phyloP scores from a whole-genome alignment of 495 filamentous ascomycete species.

The Durotheca rogersii region DNA sequence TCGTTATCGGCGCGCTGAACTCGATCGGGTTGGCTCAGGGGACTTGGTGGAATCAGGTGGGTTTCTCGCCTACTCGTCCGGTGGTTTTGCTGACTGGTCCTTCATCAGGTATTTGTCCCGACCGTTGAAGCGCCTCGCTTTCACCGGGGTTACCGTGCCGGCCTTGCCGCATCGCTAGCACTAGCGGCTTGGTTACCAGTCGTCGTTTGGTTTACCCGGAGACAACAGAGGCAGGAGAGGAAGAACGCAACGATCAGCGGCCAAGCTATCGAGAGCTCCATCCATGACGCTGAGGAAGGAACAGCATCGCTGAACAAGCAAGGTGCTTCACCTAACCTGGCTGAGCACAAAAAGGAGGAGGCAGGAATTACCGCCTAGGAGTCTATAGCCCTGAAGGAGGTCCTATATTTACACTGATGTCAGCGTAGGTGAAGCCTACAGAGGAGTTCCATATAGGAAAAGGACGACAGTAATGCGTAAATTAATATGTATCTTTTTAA shows the following conservation, averaged over 20 bases:
- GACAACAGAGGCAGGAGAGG: conserved; percentile 12
- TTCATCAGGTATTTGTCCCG: conserved; percentile 16
- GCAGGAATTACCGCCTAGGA: conserved; percentile 4
- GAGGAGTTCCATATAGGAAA: too few relatives aligned
- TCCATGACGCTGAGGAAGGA: conserved; percentile 8
- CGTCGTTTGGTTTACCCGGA: conserved; percentile 12
- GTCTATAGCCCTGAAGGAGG: too few relatives aligned
- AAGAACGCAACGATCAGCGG: not conserved
- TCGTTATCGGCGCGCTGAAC: conserved; percentile 15
- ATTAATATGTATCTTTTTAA: too few relatives aligned
- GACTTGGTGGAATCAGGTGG: conserved; percentile 22
- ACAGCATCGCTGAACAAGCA: conserved; percentile 14
- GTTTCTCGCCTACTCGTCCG: not conserved
- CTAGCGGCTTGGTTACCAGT: conserved; percentile 17
- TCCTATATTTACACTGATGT: too few relatives aligned
- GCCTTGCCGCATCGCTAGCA: conserved; percentile 12
- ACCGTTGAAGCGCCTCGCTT: conserved; percentile 21
- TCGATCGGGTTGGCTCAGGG: conserved; percentile 17
- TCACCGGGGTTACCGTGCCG: conserved; percentile 18
- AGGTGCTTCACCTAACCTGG: not conserved
- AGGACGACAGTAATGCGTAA: too few relatives aligned
- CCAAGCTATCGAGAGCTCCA: conserved; percentile 8
- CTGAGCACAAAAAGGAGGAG: conserved; percentile 12
- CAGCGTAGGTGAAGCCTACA: too few relatives aligned
- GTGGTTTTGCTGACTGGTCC: not conserved